A percentile compares a stretch with the other conserved stretches of the same genome.
Evolutionary conservation across 1,284 basidiomycete species (phyloP).

Genomic region (Pascua guehoae): DNA sequence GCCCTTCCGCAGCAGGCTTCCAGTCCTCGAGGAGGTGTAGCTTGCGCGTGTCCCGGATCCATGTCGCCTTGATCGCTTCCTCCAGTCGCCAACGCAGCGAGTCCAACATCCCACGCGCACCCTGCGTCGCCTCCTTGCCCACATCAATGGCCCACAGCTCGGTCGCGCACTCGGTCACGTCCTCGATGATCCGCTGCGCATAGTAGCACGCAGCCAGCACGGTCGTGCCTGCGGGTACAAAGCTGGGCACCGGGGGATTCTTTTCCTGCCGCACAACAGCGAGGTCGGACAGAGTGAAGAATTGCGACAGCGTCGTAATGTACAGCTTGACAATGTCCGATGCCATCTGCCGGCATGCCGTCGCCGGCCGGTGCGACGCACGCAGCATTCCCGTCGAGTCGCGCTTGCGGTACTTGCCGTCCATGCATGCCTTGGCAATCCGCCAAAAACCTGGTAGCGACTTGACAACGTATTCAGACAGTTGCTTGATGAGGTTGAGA

Average conservation of each 20-base stretch:
- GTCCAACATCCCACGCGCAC: constrained; percentile 69
- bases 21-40: constrained; percentile 86
- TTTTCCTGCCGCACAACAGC: constrained; percentile 52
- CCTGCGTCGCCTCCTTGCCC: constrained; percentile 65
- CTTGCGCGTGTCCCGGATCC: constrained; percentile 80
- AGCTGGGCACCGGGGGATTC: constrained; percentile 52
- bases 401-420: constrained; percentile 77
- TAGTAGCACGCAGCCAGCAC: constrained; percentile 80
- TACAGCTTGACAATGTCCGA: constrained; percentile 85
- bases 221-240: constrained; percentile 72
- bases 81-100: constrained; percentile 84
- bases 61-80: constrained; percentile 72
- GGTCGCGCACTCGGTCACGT: constrained; percentile 78
- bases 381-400: constrained; percentile 29
- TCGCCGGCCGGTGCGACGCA: constrained; percentile 59
- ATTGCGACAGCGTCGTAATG: constrained; percentile 77
- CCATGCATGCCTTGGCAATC: constrained; percentile 83
- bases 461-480: constrained; percentile 54
- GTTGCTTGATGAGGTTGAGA: constrained; percentile 57
- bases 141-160: constrained; percentile 81
- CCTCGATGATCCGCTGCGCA: constrained; percentile 71
- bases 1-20: constrained; percentile 55
- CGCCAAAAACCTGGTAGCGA: constrained; percentile 90
- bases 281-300: constrained; percentile 82
- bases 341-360: constrained; percentile 85